Evolutionary conservation across 805 yeast species (phyloP), one percentile per base, ranked within the genome.

Genomic region (Candida tallmaniae): DNA sequence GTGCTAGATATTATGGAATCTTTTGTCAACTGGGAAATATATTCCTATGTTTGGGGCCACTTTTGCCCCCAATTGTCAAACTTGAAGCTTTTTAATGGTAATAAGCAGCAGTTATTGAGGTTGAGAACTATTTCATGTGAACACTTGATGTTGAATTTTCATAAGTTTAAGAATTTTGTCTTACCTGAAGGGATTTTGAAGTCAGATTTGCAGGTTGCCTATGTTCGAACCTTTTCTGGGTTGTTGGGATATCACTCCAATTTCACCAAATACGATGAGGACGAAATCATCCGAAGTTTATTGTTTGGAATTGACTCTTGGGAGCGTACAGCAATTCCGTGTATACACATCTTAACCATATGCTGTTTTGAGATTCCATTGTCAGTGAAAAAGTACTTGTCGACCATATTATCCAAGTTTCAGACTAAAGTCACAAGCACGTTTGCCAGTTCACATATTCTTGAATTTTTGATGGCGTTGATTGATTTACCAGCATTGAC

Each of bases 291-390:
- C 12, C 70, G 70, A 36, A 68, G 87, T 0, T 63, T 82, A 18
- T 62, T 80, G 9, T 58, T 69, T 29, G 84, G 85, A 0, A 56
- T 84, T 34, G 72, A 78, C 1, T 78, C 87, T 1, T 82, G 89
- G 85, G 87, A 86, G 40, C 76, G 75, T 40, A 78, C 94, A 0
- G 84, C 87, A 0, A 73, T 80, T 23, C 87, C 94, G 3, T 76
- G 87, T 44, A 73, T 88, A 19, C 87, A 86, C 46, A 79, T 81
- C 27, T 61, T 89, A 38, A 77, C 83, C 4, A 69, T 83, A 2
- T 83, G 90, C 45, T 82, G 95, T 51, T 86, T 83, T 52, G 95
- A 85, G 51, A 67, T 83, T 22, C 94, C 95, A 1, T 52, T 68
- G 8, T 76, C 90, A 0, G 69, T 88, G 36, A 83, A 80, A 52